phyloP scores from a whole-genome alignment of 768 basidiomycete genomes.

The Coprinellus micaceus region DNA sequence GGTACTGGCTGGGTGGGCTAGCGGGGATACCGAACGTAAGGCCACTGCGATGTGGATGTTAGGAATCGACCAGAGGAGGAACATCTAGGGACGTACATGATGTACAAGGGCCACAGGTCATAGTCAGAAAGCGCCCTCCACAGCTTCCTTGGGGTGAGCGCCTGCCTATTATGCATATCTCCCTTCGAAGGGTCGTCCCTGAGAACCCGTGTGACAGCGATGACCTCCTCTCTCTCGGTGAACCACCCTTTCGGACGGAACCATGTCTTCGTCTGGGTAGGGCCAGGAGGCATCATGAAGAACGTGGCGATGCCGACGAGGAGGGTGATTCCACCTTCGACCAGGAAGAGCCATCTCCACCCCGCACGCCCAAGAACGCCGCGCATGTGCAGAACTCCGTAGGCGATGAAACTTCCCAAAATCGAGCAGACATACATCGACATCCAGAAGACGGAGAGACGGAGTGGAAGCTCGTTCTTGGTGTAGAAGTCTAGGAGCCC shows the following conservation, averaged over 20 bases:
- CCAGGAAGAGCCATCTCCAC: conserved; percentile 58
- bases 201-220: conserved; percentile 57
- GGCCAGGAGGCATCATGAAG: conserved; percentile 58
- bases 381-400: conserved; percentile 56
- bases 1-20: conserved; percentile 47
- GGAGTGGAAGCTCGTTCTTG: conserved; percentile 53
- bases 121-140: conserved; percentile 58
- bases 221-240: conserved; percentile 56
- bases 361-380: conserved; percentile 50
- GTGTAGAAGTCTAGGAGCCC: conserved; percentile 64
- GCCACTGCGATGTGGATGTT: conserved; percentile 30
- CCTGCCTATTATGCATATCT: conserved; percentile 72
- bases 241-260: conserved; percentile 64
- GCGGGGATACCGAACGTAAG: conserved; percentile 51
- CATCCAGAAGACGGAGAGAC: conserved; percentile 55
- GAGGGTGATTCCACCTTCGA: conserved; percentile 46
- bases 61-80: neutral
- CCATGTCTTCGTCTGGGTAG: conserved; percentile 56
- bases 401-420: conserved; percentile 52
- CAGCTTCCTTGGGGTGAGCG: conserved; percentile 43
- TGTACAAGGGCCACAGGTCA: conserved; percentile 65
- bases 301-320: conserved; percentile 51
- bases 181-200: conserved; percentile 64
- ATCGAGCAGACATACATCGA: conserved; percentile 44
- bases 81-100: conserved; percentile 32